Conservation (phyloP, 1,284 basidiomycete genomes). For the Coniophora puteana region DNA sequence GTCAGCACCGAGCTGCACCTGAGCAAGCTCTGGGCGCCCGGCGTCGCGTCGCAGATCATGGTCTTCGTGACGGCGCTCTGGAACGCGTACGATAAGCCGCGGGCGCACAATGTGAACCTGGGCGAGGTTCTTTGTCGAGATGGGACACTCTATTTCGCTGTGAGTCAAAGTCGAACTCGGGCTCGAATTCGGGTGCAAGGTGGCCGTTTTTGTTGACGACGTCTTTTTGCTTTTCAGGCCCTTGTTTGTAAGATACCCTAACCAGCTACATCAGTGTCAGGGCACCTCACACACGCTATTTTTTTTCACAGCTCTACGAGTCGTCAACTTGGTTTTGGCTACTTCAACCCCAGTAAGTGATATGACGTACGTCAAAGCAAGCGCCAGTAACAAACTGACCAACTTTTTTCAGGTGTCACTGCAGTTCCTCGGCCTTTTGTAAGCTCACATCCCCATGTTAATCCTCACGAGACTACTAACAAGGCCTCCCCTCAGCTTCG, state of each 20-base stretch:
- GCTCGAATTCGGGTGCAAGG: constrained; percentile 1
- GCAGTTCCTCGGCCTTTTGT: constrained; percentile 27
- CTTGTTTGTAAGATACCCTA: constrained; percentile 21
- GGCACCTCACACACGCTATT: background rate
- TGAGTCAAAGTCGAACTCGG: constrained; percentile 19
- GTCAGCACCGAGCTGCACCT: constrained; percentile 13
- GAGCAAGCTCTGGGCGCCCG: constrained; percentile 29
- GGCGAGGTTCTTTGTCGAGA: constrained; percentile 30
- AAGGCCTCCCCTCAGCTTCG: constrained; percentile 25
- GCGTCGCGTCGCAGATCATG: constrained; percentile 36
- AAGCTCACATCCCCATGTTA: constrained; percentile 5
- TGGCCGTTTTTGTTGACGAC: background rate
- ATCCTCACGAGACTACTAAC: constrained; percentile 3
- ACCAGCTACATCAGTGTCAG: background rate
- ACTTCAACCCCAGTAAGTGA: constrained; percentile 25
- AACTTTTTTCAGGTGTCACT: constrained; percentile 20
- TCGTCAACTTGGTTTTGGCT: constrained; percentile 26
- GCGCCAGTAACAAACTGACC: background rate
- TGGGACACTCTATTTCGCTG: constrained; percentile 34
- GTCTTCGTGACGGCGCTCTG: constrained; percentile 31
- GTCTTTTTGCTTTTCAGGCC: constrained; percentile 12
- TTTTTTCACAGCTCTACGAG: constrained; percentile 21
- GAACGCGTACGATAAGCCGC: constrained; percentile 32
- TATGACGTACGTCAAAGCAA: too few relatives aligned
- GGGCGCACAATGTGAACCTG: constrained; percentile 19